Evolutionary conservation across 306 rosid genomes (phyloP).

Genomic region (Fragaria nilgerrensis): DNA sequence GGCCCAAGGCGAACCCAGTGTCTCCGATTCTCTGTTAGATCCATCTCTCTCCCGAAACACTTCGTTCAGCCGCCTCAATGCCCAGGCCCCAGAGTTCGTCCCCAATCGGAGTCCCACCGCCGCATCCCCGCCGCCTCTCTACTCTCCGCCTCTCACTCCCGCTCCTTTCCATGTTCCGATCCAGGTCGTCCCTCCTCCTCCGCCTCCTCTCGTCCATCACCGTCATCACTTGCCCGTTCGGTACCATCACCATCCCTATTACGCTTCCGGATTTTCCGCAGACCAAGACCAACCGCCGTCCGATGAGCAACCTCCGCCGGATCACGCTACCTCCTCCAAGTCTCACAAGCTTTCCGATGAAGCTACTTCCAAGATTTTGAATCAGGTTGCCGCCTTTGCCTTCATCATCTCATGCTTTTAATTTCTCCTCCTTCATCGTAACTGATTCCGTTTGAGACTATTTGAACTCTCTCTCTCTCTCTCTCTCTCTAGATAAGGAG

Average conservation of each 20-base stretch:
- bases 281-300: slow-evolving; percentile 41
- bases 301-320: slow-evolving; percentile 30
- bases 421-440: background rate
- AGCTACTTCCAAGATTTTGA: slow-evolving; percentile 63
- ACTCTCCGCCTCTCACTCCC: slow-evolving; percentile 54
- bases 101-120: slow-evolving; percentile 48
- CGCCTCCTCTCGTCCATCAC: slow-evolving; percentile 36
- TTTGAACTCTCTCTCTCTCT: too few relatives aligned
- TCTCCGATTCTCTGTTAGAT: slow-evolving; percentile 41
- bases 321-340: slow-evolving; percentile 48
- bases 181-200: slow-evolving; percentile 47
- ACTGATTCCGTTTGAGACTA: background rate
- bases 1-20: slow-evolving; percentile 56
- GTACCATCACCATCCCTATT: slow-evolving; percentile 40
- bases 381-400: slow-evolving; percentile 46
- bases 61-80: slow-evolving; percentile 86
- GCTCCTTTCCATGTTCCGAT: slow-evolving; percentile 51
- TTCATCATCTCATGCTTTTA: background rate
- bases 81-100: slow-evolving; percentile 85
- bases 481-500: background rate
- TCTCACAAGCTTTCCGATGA: slow-evolving; percentile 63
- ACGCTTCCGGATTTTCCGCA: slow-evolving; percentile 28
- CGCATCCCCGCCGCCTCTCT: slow-evolving; percentile 40
- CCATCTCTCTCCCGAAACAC: slow-evolving; percentile 51
- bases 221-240: slow-evolving; percentile 51